Conservation (phyloP, 345 rosid genomes). For the Citrus maxima region DNA sequence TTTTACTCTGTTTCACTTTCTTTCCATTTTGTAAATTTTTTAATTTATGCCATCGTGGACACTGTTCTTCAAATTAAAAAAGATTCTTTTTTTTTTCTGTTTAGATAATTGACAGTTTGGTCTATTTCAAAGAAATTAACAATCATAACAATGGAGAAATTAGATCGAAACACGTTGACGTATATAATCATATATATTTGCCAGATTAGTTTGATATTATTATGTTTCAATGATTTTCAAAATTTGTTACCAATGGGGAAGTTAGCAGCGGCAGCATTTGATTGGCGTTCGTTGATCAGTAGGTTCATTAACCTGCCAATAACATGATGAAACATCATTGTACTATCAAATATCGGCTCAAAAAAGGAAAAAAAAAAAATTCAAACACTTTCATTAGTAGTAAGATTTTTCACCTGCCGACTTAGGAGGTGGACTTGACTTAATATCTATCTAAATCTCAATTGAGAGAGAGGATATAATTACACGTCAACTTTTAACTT, state of each 20-base stretch:
- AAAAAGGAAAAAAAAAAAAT: neutral
- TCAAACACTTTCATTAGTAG: neutral
- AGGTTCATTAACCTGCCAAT: neutral
- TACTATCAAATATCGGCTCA: neutral
- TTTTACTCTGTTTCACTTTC: slow-evolving; percentile 10
- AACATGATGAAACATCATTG: neutral
- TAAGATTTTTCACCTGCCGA: slow-evolving; percentile 1
- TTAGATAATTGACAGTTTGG: neutral
- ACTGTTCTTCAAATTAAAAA: neutral
- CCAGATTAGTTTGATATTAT: neutral
- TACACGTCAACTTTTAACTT: neutral
- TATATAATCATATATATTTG: neutral
- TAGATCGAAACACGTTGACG: neutral
- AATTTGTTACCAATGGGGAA: neutral
- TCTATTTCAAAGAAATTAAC: neutral
- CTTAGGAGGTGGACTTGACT: neutral
- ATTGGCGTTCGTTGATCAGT: neutral
- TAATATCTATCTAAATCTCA: neutral
- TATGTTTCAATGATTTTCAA: neutral
- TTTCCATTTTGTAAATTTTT: slow-evolving; percentile 1
- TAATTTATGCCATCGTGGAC: neutral
- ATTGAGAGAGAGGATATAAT: neutral
- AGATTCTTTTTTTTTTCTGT: neutral
- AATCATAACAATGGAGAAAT: slow-evolving; percentile 4
- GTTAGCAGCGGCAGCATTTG: neutral